Evolutionary conservation across 2,329 filamentous ascomycete species (phyloP).

Genomic region (Aspergillus melleus): DNA sequence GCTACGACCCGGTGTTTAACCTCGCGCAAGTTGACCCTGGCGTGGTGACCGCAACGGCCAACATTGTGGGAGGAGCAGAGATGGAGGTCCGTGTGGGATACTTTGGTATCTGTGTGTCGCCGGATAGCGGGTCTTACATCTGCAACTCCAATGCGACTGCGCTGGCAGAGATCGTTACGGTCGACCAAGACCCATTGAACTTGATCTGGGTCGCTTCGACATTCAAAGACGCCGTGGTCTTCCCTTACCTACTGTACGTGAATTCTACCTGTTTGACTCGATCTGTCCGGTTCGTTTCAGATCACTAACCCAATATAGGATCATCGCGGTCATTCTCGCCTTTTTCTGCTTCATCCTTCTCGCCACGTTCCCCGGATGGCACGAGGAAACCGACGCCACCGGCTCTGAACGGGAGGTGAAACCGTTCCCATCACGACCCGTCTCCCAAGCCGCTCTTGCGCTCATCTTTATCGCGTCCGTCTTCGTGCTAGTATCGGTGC

Average conservation of each 20-base stretch:
- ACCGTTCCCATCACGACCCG: constrained; percentile 86
- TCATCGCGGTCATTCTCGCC: constrained; percentile 95
- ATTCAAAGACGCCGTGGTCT: constrained; percentile 98
- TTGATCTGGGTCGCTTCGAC: constrained; percentile 95
- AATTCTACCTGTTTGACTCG: neutral
- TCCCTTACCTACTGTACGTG: constrained; percentile 88
- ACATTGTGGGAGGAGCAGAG: constrained; percentile 81
- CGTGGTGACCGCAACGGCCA: constrained; percentile 79
- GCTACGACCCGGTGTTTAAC: constrained; percentile 77
- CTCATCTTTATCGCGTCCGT: constrained; percentile 77
- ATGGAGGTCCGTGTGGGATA: constrained; percentile 93
- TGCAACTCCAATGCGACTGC: constrained; percentile 97
- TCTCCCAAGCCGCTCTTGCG: constrained; percentile 88
- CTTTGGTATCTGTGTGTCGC: constrained; percentile 95
- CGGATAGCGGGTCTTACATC: constrained; percentile 84
- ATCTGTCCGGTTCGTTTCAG: neutral
- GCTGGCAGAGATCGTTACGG: constrained; percentile 80
- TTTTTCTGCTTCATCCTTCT: constrained; percentile 94
- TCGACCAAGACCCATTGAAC: constrained; percentile 94
- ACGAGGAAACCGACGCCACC: constrained; percentile 79
- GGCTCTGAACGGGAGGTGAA: constrained; percentile 89
- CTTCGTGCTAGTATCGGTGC: constrained; percentile 64
- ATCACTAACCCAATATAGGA: constrained; percentile 53
- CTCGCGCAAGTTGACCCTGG: constrained; percentile 89
- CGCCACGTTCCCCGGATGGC: constrained; percentile 96